Base-by-base conservation (phyloP, 805 yeast genomes). In the Hanseniaspora thailandica region DNA sequence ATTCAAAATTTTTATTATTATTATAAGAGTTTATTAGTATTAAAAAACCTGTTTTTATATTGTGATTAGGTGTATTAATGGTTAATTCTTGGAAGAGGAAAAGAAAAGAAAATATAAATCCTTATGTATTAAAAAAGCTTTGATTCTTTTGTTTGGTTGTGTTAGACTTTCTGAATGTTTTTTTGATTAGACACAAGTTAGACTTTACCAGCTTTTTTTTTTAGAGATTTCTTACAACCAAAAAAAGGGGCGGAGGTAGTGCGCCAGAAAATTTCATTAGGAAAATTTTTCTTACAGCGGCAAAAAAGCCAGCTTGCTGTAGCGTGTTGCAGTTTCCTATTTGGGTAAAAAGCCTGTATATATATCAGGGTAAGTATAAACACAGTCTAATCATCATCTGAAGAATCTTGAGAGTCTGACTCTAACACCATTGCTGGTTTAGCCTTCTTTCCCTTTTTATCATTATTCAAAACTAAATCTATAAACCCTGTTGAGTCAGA, bases 321-420 rank as follows among this genome's bases (percentile, higher is more conserved):
- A n/a, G n/a, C n/a, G n/a, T n/a, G n/a, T n/a, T n/a, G n/a, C n/a
- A n/a, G n/a, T n/a, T n/a, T n/a, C n/a, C n/a, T n/a, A n/a, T n/a
- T n/a, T n/a, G n/a, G n/a, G n/a, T n/a, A 30, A 10, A 30, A 6
- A 4, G 33, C 8, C 2, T 30, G 33, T n/a, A 6, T 30, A 30
- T 3, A 30, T 30, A 30, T 31, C 34, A 31, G 34, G 34, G 34
- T 31, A 31, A 31, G 8, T 13, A 31, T 9, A 30, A 3, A 30
- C 4, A 13, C 34, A 31, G 3, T 3, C n/a, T 22, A 20, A 7
- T 34, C 23, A 45, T 31, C 45, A 41, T 17, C n/a, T 2, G 52
- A 48, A 10, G 54, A 43, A 13, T 38, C 54, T n/a, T 48, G 41
- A 4, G 54, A 50, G 25, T 50, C 54, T n/a, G 54, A 50, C 17